phyloP scores from a whole-genome alignment of 306 rosid genomes.

The Prunus mongolica region DNA sequence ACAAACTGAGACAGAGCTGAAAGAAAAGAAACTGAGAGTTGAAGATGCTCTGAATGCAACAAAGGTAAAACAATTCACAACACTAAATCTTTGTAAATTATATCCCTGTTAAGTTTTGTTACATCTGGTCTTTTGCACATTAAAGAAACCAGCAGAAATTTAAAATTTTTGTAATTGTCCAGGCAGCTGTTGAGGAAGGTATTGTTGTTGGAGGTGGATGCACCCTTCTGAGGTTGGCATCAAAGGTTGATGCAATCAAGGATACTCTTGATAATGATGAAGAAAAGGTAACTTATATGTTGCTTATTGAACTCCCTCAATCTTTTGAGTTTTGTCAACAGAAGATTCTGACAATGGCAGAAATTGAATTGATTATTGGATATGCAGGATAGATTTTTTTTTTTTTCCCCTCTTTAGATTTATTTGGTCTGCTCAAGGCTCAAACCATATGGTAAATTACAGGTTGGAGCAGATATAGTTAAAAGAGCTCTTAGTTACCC shows the following conservation, averaged over 20 bases:
- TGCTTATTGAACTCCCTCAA: not conserved
- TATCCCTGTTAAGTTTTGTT: not conserved
- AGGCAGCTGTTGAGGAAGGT: slow-evolving; percentile 99
- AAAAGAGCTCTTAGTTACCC: slow-evolving; percentile 95
- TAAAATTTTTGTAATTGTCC: slow-evolving; percentile 3
- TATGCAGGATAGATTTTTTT: not conserved
- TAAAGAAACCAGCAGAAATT: not conserved
- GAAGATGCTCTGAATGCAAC: slow-evolving; percentile 99
- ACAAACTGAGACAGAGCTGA: slow-evolving; percentile 99
- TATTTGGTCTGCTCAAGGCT: not conserved
- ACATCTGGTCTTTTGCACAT: not conserved
- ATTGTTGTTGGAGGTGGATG: slow-evolving; percentile 99
- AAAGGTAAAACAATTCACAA: slow-evolving; percentile 43
- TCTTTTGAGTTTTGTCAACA: not conserved
- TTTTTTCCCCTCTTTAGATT: not conserved
- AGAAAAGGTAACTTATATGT: slow-evolving; percentile 60
- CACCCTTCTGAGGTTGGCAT: slow-evolving; percentile 86
- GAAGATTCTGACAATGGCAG: not conserved
- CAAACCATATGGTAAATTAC: slow-evolving; percentile 13
- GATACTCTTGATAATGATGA: slow-evolving; percentile 78
- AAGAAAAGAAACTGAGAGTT: slow-evolving; percentile 94
- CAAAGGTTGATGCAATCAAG: slow-evolving; percentile 89
- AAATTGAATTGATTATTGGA: not conserved
- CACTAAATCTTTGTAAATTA: not conserved
- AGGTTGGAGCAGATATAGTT: slow-evolving; percentile 98